Conservation (phyloP, 2,329 filamentous ascomycete species). For the Xenosphaeropsis pyriputrescens region DNA sequence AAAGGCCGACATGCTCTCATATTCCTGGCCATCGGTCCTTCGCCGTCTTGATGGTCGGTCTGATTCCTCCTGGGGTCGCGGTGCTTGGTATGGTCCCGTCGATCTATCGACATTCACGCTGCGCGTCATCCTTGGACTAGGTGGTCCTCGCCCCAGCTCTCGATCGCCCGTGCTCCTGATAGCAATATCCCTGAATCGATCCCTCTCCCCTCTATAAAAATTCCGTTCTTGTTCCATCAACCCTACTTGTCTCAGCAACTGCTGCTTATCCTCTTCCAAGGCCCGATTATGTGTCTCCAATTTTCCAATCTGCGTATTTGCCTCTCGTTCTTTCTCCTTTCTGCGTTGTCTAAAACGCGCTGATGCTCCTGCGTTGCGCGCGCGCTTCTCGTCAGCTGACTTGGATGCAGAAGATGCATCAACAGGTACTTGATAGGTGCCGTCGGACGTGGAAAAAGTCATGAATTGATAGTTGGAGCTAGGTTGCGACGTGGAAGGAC, state of each 20-base stretch:
- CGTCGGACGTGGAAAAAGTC: conserved; percentile 29
- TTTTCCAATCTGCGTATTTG: conserved; percentile 51
- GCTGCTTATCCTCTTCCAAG: conserved; percentile 35
- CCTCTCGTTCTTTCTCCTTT: conserved; percentile 70
- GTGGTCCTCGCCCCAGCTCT: conserved; percentile 33
- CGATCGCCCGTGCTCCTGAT: conserved; percentile 40
- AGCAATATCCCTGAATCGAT: conserved; percentile 55
- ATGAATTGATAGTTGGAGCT: conserved; percentile 18
- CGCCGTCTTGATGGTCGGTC: conserved; percentile 11
- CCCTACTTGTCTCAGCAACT: conserved; percentile 35
- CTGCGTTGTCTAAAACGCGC: conserved; percentile 68
- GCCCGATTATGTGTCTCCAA: conserved; percentile 59
- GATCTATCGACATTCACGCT: conserved; percentile 4
- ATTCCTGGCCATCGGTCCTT: conserved; percentile 16
- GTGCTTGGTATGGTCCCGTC: conserved; percentile 5
- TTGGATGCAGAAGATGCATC: conserved; percentile 73
- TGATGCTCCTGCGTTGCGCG: conserved; percentile 74
- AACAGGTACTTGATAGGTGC: conserved; percentile 48
- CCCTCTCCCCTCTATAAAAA: conserved; percentile 59
- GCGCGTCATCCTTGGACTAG: conserved; percentile 26
- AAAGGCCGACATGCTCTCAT: conserved; percentile 10
- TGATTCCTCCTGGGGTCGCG: not conserved
- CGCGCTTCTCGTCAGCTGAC: conserved; percentile 72
- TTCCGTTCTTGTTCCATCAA: conserved; percentile 49
- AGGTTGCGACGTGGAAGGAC: conserved; percentile 8